Base-by-base conservation (phyloP, 2,329 filamentous ascomycete species). In the Penicillium sp. region DNA sequence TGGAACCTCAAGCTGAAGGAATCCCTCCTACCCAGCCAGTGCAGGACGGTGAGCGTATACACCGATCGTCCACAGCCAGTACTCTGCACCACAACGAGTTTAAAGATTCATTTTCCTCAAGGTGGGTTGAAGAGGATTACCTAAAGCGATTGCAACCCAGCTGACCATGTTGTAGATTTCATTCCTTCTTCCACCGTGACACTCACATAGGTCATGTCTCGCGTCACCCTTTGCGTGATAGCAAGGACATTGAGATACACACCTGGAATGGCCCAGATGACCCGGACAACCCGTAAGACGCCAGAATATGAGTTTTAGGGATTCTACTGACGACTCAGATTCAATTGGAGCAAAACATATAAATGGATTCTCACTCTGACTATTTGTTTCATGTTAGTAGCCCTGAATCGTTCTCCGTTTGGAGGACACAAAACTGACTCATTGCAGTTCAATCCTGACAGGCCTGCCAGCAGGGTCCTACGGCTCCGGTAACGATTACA, bases 321-420 rank as follows among this genome's bases (percentile, higher is more conserved):
- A 12, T 9, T 11, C 8, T 7, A 12, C 22, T 50, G 16, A 46
- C 12, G 10, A 12, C 2, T 12, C 36, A 74, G 72, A 2, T 77
- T 77, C 67, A 78, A 78, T 56, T 78, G 75, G 73, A 64, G 68
- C 19, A 57, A 53, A 0, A 56, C 59, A 1, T 77, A 76, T 45
- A 78, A 77, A 69, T 78, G 75, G 73, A 61, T 69, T 16, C 62
- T 75, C 26, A 77, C 75, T 1, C 54, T 78, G 9, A 72, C 77
- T 4, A 68, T 75, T 4, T 78, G 75, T 45, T 74, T 76, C 59
- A 77, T 78, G 69, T 72, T 5, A 44, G 56, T 55, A 0, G 11
- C 28, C 11, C 17, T 5, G 17, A 4, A 22, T 26, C 4, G 0
- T 25, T 16, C 17, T 7, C 22, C 10, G 22, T 26, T n/a, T 10